Percentiles rank a stretch among this genome's conserved stretches.
Evolutionary conservation across 2,329 filamentous ascomycete genomes (phyloP).

Genomic region (Aaosphaeria pasadenensis): DNA sequence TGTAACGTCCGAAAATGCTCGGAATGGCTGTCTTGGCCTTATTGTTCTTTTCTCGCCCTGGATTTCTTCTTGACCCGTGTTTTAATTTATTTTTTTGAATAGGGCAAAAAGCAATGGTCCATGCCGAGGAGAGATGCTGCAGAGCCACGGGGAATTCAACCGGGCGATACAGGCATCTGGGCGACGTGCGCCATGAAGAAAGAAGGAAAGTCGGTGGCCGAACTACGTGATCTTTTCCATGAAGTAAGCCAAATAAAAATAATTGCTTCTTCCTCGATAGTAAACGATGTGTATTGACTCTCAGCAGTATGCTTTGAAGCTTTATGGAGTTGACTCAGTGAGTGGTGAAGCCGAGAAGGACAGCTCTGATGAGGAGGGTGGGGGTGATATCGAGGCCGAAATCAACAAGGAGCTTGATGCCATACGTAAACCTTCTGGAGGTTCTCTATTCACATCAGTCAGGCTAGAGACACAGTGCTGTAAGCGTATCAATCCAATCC

Average conservation of each 20-base stretch:
- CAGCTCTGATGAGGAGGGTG: slow-evolving; percentile 25
- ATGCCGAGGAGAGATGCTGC: slow-evolving; percentile 34
- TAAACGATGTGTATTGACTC: slow-evolving; percentile 9
- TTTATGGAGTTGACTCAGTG: slow-evolving; percentile 41
- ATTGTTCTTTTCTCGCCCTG: slow-evolving; percentile 12
- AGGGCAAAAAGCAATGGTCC: slow-evolving; percentile 47
- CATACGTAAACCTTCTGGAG: slow-evolving; percentile 52
- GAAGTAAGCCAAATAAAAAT: slow-evolving; percentile 49
- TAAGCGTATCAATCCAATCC: slow-evolving; percentile 30
- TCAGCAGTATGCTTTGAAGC: slow-evolving; percentile 67
- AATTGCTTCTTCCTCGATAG: slow-evolving; percentile 2
- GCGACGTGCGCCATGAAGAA: slow-evolving; percentile 72
- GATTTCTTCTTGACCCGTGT: slow-evolving; percentile 6
- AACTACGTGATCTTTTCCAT: slow-evolving; percentile 65
- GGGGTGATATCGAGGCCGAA: slow-evolving; percentile 65
- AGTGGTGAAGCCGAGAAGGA: slow-evolving; percentile 41
- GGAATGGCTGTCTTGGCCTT: slow-evolving; percentile 10
- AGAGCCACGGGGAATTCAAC: slow-evolving; percentile 49
- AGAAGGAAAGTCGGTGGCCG: slow-evolving; percentile 66
- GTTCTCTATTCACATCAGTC: slow-evolving; percentile 52
- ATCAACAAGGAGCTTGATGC: slow-evolving; percentile 69
- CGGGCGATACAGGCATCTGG: slow-evolving; percentile 74
- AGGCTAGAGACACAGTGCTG: slow-evolving; percentile 56
- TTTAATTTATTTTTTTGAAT: not conserved
- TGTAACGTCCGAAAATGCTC: slow-evolving; percentile 3